Conservation (phyloP, 805 yeast species). For the Candida wancherniae region DNA sequence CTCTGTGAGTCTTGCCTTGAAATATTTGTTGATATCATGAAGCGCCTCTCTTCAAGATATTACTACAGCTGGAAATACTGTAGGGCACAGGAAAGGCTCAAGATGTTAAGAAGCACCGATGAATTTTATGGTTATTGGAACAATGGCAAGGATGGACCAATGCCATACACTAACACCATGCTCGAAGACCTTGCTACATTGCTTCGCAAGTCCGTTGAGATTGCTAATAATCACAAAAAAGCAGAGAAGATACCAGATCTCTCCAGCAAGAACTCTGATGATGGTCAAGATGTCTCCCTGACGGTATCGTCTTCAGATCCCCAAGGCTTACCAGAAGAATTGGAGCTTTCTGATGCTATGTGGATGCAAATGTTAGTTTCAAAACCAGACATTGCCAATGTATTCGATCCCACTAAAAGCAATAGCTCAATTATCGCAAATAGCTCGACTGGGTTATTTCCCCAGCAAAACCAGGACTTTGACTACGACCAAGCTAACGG, state of each 20-base stretch:
- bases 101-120: conserved; percentile 10
- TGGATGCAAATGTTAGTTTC: conserved; percentile 15
- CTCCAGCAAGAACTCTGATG: neutral
- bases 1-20: conserved; percentile 12
- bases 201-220: conserved; percentile 7
- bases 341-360: conserved; percentile 8
- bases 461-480: no score
- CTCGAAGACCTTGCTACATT: conserved; percentile 13
- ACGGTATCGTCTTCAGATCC: conserved; percentile 2
- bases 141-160: conserved; percentile 14
- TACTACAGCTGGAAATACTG: conserved; percentile 18
- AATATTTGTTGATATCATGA: conserved; percentile 8
- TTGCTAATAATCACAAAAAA: conserved; percentile 3
- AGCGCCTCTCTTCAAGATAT: conserved; percentile 14
- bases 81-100: conserved; percentile 14
- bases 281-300: conserved; percentile 1
- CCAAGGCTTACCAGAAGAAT: conserved; percentile 1
- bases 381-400: conserved; percentile 13
- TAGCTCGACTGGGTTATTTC: no score
- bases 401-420: no score
- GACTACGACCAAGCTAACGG: no score
- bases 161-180: conserved; percentile 11
- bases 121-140: conserved; percentile 15
- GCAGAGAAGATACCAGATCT: conserved; percentile 3
- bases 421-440: no score